Evolutionary conservation across 2,329 filamentous ascomycete genomes (phyloP).

Genomic region (Waltergamsia citrina): DNA sequence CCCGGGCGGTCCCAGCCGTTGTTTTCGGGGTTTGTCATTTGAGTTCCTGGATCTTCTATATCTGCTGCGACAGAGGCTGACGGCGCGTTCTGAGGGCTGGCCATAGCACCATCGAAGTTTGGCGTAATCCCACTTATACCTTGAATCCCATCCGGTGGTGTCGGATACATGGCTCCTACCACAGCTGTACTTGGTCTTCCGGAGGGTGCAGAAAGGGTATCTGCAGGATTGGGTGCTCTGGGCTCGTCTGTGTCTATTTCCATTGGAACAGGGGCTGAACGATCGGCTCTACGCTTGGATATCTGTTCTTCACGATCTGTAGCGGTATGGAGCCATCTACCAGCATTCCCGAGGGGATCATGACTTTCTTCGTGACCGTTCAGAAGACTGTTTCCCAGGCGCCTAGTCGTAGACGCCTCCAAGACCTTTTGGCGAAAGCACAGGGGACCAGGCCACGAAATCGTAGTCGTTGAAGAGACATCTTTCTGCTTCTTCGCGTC

Average conservation of each 20-base stretch:
- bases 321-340: constrained; percentile 34
- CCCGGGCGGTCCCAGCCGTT: constrained; percentile 13
- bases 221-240: constrained; percentile 29
- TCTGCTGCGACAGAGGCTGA: constrained; percentile 14
- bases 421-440: constrained; percentile 41
- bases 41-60: constrained; percentile 17
- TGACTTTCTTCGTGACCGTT: constrained; percentile 30
- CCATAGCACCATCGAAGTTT: constrained; percentile 43
- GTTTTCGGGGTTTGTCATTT: constrained; percentile 12
- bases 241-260: constrained; percentile 33
- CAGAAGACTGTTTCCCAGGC: constrained; percentile 26
- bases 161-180: constrained; percentile 56
- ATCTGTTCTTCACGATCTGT: constrained; percentile 37
- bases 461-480: constrained; percentile 23
- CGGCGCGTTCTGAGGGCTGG: constrained; percentile 41
- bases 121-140: constrained; percentile 42
- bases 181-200: constrained; percentile 37
- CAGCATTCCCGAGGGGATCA: constrained; percentile 39
- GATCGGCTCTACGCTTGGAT: constrained; percentile 39
- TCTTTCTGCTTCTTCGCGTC: constrained; percentile 31
- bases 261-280: constrained; percentile 28
- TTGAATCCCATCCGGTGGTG: constrained; percentile 58
- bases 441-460: constrained; percentile 45
- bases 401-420: constrained; percentile 26
- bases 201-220: constrained; percentile 41